Conservation (phyloP, 495 filamentous ascomycete species). For the Bryoglossum gracile region DNA sequence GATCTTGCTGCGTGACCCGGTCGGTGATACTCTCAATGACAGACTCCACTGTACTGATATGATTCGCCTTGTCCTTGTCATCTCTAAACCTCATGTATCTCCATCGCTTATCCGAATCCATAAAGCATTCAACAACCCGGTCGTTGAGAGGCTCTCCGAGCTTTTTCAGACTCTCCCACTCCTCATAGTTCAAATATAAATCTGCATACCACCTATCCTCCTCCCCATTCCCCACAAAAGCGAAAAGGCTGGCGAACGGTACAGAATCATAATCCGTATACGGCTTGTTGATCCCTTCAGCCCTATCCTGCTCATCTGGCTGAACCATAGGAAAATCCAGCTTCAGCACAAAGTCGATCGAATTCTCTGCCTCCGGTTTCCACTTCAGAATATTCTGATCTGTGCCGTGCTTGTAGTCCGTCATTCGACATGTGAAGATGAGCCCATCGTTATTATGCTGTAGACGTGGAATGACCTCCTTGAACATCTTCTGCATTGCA, state of each 20-base stretch:
- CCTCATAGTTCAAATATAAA: constrained; percentile 60
- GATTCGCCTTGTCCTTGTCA: constrained; percentile 87
- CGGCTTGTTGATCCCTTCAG: constrained; percentile 48
- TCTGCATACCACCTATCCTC: constrained; percentile 49
- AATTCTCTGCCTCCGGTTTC: constrained; percentile 91
- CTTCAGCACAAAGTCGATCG: constrained; percentile 77
- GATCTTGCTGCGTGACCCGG: constrained; percentile 46
- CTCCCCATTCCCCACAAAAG: constrained; percentile 28
- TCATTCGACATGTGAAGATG: constrained; percentile 87
- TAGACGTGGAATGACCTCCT: constrained; percentile 69
- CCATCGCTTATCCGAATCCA: constrained; percentile 68
- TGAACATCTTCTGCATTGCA: constrained; percentile 85
- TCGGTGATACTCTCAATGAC: constrained; percentile 81
- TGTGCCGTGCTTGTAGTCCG: constrained; percentile 80
- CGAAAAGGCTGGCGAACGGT: constrained; percentile 41
- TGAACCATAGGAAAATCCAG: constrained; percentile 69
- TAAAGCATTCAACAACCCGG: constrained; percentile 78
- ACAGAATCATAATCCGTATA: constrained; percentile 49
- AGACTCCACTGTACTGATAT: constrained; percentile 68
- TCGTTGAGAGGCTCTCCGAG: constrained; percentile 67
- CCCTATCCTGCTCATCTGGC: constrained; percentile 59
- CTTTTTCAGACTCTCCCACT: constrained; percentile 79
- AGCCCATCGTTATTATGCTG: constrained; percentile 92
- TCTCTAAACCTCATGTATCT: constrained; percentile 79
- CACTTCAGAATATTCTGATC: constrained; percentile 93